Evolutionary conservation across 2,329 filamentous ascomycete genomes (phyloP).

Genomic region (Penicillium concentricum): DNA sequence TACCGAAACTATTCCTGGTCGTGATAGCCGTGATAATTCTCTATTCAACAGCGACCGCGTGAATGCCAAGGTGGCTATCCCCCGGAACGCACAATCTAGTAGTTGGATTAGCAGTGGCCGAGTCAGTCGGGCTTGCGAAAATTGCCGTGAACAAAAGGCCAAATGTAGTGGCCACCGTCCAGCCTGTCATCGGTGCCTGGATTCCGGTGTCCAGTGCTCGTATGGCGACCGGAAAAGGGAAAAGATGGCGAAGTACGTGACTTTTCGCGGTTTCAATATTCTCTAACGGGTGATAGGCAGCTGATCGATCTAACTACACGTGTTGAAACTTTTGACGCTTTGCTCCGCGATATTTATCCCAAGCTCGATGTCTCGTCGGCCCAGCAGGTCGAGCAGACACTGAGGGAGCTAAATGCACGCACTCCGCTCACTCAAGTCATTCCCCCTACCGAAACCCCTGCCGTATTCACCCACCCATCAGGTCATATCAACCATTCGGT

Average conservation of each 20-base stretch:
- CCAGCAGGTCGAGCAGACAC: slow-evolving; percentile 33
- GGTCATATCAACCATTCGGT: not conserved
- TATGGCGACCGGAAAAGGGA: slow-evolving; percentile 48
- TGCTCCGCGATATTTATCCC: slow-evolving; percentile 35
- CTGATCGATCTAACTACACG: slow-evolving; percentile 40
- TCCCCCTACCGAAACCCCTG: slow-evolving; percentile 9
- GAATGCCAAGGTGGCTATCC: slow-evolving; percentile 34
- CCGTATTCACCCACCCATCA: not conserved
- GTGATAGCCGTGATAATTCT: slow-evolving; percentile 16
- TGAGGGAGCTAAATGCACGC: slow-evolving; percentile 34
- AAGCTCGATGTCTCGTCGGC: slow-evolving; percentile 34
- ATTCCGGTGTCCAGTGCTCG: slow-evolving; percentile 40
- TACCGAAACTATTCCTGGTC: slow-evolving; percentile 14
- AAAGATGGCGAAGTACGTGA: slow-evolving; percentile 42
- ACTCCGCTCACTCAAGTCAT: not conserved
- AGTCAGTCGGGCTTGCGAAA: slow-evolving; percentile 44
- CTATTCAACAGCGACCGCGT: slow-evolving; percentile 3
- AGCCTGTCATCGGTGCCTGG: slow-evolving; percentile 44
- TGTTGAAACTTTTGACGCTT: slow-evolving; percentile 35
- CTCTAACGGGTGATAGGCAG: slow-evolving; percentile 31
- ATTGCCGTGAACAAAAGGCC: slow-evolving; percentile 47
- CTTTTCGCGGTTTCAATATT: not conserved
- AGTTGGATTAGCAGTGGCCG: slow-evolving; percentile 30
- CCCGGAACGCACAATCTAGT: slow-evolving; percentile 25
- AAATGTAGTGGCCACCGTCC: slow-evolving; percentile 49